These are phyloP conservation scores for Sparassis latifolia DNA, from an alignment of 1,284 basidiomycete genomes.

Conservation along the genomic window DNA sequence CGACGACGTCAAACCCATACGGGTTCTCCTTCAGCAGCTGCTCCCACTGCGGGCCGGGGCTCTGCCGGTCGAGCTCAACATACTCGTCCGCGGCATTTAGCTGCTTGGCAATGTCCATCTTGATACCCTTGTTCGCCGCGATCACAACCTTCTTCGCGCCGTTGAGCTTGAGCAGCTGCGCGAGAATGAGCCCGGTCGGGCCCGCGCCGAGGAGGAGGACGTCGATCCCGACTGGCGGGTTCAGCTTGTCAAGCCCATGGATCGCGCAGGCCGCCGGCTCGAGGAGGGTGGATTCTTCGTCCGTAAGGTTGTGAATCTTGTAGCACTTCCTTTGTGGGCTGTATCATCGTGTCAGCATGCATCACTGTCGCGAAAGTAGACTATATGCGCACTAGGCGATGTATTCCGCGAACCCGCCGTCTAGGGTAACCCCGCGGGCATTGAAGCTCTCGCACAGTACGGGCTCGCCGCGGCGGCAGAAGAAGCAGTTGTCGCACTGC, in stretches of 20 bases:
- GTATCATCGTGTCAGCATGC: background rate
- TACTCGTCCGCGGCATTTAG: slow-evolving; percentile 77
- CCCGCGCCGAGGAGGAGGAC: slow-evolving; percentile 75
- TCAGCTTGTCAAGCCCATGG: slow-evolving; percentile 82
- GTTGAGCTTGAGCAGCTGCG: slow-evolving; percentile 80
- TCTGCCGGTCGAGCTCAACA: slow-evolving; percentile 71
- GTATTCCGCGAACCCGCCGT: slow-evolving; percentile 57
- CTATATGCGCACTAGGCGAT: slow-evolving; percentile 37
- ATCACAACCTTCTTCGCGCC: slow-evolving; percentile 73
- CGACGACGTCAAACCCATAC: slow-evolving; percentile 85
- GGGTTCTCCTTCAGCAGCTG: slow-evolving; percentile 74
- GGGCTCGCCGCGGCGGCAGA: slow-evolving; percentile 47
- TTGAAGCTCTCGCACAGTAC: slow-evolving; percentile 54
- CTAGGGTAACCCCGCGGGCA: slow-evolving; percentile 44
- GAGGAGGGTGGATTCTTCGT: slow-evolving; percentile 83
- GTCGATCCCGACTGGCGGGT: slow-evolving; percentile 70
- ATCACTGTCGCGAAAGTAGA: background rate
- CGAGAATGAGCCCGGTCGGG: slow-evolving; percentile 78
- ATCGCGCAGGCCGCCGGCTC: slow-evolving; percentile 87
- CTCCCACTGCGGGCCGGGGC: slow-evolving; percentile 76
- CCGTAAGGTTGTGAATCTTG: slow-evolving; percentile 80
- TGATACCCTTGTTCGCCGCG: slow-evolving; percentile 81
- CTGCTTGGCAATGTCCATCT: slow-evolving; percentile 75
- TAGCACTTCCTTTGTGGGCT: slow-evolving; percentile 70
- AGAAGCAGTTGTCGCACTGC: slow-evolving; percentile 52